Evolutionary conservation across 305 asterid species (phyloP).

Genomic region (Fraxinus latifolia): DNA sequence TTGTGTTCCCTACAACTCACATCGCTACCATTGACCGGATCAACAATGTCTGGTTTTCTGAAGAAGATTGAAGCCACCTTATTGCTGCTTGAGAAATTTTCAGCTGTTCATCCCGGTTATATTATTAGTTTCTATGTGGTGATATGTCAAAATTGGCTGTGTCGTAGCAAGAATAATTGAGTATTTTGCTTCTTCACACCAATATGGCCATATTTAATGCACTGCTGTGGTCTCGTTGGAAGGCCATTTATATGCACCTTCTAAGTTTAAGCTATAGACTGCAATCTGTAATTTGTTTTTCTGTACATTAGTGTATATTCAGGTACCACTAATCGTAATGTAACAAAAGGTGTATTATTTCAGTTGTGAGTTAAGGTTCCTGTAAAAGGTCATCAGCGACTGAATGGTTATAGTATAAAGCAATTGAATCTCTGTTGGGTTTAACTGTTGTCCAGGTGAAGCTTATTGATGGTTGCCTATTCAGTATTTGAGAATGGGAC

Average conservation of each 20-base stretch:
- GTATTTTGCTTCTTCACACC: background rate
- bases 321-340: background rate
- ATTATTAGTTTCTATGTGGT: background rate
- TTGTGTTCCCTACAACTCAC: slow-evolving; percentile 74
- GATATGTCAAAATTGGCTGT: background rate
- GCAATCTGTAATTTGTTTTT: background rate
- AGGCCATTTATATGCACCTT: background rate
- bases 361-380: background rate
- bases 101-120: background rate
- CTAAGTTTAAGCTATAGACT: background rate
- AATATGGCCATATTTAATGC: background rate
- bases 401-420: background rate
- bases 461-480: background rate
- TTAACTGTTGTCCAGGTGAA: background rate
- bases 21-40: slow-evolving; percentile 52
- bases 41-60: slow-evolving; percentile 29
- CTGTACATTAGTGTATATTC: background rate
- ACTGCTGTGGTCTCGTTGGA: background rate
- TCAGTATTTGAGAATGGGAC: background rate
- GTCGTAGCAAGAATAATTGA: background rate
- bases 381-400: background rate
- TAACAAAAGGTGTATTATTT: background rate
- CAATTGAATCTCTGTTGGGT: background rate
- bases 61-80: slow-evolving; percentile 24
- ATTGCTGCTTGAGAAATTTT: background rate